These are phyloP conservation scores for Diaporthe capsici DNA, from an alignment of 2,329 filamentous ascomycete genomes.

Conservation along the genomic window DNA sequence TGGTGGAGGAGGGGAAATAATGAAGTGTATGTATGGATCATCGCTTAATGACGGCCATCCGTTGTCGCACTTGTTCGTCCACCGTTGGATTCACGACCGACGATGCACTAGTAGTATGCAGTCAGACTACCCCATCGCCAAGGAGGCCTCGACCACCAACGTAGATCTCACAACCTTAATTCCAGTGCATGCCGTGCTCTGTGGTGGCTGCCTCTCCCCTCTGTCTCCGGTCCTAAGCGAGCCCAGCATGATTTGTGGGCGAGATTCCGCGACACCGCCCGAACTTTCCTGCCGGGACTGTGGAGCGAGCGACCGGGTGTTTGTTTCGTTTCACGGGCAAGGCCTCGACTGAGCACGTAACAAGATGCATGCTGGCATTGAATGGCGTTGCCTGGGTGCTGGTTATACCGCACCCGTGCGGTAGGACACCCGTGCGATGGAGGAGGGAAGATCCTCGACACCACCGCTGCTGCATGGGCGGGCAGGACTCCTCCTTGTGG, in stretches of 20 bases:
- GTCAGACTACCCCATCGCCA: constrained; percentile 30
- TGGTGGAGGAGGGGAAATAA: background rate
- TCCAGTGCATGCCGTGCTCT: background rate
- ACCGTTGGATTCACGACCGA: constrained; percentile 12
- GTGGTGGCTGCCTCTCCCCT: background rate
- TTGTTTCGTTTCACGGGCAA: constrained; percentile 37
- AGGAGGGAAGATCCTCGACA: constrained; percentile 35
- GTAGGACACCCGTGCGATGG: background rate
- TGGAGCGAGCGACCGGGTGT: constrained; percentile 18
- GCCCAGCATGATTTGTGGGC: constrained; percentile 11
- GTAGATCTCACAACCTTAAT: constrained; percentile 34
- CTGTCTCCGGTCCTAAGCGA: constrained; percentile 3
- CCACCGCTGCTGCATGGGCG: background rate
- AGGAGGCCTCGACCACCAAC: constrained; percentile 18
- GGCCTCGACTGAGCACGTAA: constrained; percentile 30
- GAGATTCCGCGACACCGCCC: constrained; percentile 25
- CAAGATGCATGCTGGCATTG: constrained; percentile 31
- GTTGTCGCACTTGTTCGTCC: background rate
- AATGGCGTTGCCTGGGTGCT: background rate
- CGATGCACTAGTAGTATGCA: constrained; percentile 9
- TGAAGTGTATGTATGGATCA: background rate
- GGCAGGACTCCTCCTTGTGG: constrained; percentile 15
- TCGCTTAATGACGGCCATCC: constrained; percentile 9
- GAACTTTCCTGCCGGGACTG: constrained; percentile 11
- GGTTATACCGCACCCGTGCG: background rate